Evolutionary conservation across 2,329 filamentous ascomycete genomes (phyloP), one percentile per base, ranked within the genome.

Genomic region (Beauveria bassiana): DNA sequence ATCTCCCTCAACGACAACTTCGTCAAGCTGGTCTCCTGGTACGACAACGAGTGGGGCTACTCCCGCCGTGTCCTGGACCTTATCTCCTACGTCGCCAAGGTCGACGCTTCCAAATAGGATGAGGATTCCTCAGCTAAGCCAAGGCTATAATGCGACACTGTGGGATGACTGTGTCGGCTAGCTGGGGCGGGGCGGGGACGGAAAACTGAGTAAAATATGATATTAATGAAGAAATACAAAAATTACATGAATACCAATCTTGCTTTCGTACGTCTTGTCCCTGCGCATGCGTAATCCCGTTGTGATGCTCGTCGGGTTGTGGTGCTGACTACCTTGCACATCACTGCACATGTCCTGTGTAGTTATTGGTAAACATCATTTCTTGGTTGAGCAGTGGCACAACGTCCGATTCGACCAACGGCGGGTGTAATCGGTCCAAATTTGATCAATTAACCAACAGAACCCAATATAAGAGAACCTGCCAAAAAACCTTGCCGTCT

Each of bases 31-130:
- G 89, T 97, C 77, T 88, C 88, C 73, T 98, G 93, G 95, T 96
- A 96, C 82, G 92, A 96, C 86, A 98, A 98, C 86, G 93, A 98
- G 87, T 97, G 93, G 92, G 95, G 93, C 75, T 98, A 99, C 89
- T 96, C 90, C 79, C 93, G 93, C 83, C 95, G 90, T 86, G 90
- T 93, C 73, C 81, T 93, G 70, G 90, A 95, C 80, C 89, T 95
- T 72, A 75, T 86, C 76, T 81, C 83, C 79, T 89, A 92, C 83
- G 84, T 93, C 72, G 82, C 89, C 78, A 90, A 90, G 84, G 87
- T 88, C 67, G 90, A 93, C 72, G 83, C 74, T 72, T 73, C 76
- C 75, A 79, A 83, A 70, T 82, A 79, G 74, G 57, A 55, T 62
- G 61, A 59, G 50, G 61, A 58, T 20, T 40, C 53, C 60, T 59